Percentiles rank a stretch among this genome's conserved stretches.
phyloP scores from a whole-genome alignment of 345 rosid species.

The Linum tenue region DNA sequence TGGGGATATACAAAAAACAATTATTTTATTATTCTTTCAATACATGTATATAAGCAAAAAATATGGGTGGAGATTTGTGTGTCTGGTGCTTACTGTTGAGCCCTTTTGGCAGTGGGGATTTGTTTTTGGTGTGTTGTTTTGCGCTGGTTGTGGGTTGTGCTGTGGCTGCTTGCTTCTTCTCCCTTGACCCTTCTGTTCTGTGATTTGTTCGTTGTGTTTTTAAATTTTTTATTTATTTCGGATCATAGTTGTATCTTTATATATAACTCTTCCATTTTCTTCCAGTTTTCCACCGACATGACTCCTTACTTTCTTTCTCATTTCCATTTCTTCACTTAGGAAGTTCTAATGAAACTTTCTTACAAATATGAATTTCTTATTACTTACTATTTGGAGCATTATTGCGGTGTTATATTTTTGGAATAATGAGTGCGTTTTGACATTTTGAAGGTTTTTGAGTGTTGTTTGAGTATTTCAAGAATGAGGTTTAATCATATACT shows the following conservation, averaged over 20 bases:
- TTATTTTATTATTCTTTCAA: too few species aligned
- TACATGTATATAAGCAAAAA: neutral
- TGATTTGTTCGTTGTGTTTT: neutral
- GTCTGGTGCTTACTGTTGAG: neutral
- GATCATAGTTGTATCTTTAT: neutral
- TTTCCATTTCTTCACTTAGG: neutral
- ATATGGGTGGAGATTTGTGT: neutral
- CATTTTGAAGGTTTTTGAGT: too few species aligned
- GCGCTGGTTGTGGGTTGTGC: neutral
- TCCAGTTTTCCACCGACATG: slow-evolving; percentile 13
- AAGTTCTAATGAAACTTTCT: neutral
- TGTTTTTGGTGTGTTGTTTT: neutral
- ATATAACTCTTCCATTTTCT: neutral
- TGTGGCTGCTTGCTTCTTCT: neutral
- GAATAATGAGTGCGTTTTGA: too few species aligned
- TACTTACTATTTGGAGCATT: too few species aligned
- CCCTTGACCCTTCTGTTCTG: neutral
- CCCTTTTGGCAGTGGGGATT: neutral
- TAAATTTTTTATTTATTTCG: neutral
- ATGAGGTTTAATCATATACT: too few species aligned
- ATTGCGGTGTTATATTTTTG: too few species aligned
- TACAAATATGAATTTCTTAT: too few species aligned
- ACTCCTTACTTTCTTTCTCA: neutral
- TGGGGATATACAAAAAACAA: neutral
- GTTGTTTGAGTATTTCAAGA: too few species aligned